Conservation (phyloP, 176 grass and related monocot species). For the Zea luxurians region DNA sequence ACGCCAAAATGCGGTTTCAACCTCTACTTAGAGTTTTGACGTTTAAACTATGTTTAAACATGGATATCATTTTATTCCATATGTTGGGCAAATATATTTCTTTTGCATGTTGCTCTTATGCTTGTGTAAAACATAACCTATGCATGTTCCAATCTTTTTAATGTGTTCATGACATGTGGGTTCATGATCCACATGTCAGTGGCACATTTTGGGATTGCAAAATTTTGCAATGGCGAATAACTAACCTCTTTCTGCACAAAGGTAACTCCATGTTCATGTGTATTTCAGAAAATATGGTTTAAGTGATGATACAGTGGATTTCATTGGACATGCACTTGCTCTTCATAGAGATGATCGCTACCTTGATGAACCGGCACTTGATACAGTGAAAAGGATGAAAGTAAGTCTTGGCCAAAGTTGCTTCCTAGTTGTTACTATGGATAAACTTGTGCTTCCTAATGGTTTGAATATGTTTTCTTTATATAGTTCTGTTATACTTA, state of each 20-base stretch:
- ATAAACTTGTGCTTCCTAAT: slow-evolving; percentile 30
- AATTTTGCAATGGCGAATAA: slow-evolving; percentile 1
- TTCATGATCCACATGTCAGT: not conserved
- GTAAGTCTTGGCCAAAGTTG: slow-evolving; percentile 48
- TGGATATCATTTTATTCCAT: not conserved
- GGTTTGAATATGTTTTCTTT: slow-evolving; percentile 18
- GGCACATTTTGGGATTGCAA: slow-evolving; percentile 17
- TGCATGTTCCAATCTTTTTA: not conserved
- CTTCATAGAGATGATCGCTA: slow-evolving; percentile 86
- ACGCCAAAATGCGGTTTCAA: no score
- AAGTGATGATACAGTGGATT: slow-evolving; percentile 78
- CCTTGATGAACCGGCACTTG: slow-evolving; percentile 80
- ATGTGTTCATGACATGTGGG: not conserved
- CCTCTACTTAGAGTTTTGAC: no score
- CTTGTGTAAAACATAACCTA: not conserved
- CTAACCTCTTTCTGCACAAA: slow-evolving; percentile 15
- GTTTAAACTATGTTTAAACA: not conserved
- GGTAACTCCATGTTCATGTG: slow-evolving; percentile 28
- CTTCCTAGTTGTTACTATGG: not conserved
- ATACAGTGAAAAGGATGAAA: slow-evolving; percentile 97
- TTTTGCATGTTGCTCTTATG: slow-evolving; percentile 20
- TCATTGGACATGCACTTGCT: slow-evolving; percentile 82
- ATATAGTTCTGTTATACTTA: slow-evolving; percentile 20
- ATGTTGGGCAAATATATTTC: slow-evolving; percentile 10
- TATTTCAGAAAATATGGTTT: slow-evolving; percentile 75